Conservation (phyloP, 495 filamentous ascomycete genomes). For the Trichoderma parareesei region DNA sequence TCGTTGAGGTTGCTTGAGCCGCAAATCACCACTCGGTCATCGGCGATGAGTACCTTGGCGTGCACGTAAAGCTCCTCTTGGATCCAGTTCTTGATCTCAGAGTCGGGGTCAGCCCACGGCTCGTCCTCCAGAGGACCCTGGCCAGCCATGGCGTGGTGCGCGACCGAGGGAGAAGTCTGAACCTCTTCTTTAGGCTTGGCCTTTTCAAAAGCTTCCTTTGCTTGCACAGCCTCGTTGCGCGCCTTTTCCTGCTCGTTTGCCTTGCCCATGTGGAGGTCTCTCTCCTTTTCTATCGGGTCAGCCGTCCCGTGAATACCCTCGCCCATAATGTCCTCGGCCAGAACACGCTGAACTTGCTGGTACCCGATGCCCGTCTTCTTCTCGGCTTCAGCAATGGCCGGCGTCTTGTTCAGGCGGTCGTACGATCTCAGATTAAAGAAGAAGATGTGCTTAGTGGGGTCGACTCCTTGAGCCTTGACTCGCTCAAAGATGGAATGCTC, state of each 20-base stretch:
- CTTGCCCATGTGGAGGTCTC: constrained; percentile 34
- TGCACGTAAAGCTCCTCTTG: constrained; percentile 96
- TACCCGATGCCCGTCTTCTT: constrained; percentile 73
- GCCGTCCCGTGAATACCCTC: constrained; percentile 56
- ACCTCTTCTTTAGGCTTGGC: constrained; percentile 37
- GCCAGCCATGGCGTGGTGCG: constrained; percentile 72
- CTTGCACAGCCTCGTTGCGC: constrained; percentile 44
- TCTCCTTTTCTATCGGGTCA: constrained; percentile 31
- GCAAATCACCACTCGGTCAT: constrained; percentile 75
- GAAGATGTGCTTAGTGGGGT: constrained; percentile 77
- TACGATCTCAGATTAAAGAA: constrained; percentile 86
- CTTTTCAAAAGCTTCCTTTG: constrained; percentile 58
- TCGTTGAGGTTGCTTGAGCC: constrained; percentile 92
- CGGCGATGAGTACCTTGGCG: constrained; percentile 77
- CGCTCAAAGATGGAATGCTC: constrained; percentile 82
- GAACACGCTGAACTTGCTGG: constrained; percentile 72
- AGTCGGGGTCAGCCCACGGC: constrained; percentile 55
- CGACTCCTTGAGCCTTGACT: constrained; percentile 66
- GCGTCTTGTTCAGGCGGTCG: constrained; percentile 80
- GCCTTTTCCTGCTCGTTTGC: constrained; percentile 43
- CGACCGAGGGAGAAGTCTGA: constrained; percentile 59
- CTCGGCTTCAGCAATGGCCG: constrained; percentile 59
- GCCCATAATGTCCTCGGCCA: constrained; percentile 79
- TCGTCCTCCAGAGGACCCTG: constrained; percentile 59
- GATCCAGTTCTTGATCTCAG: constrained; percentile 77